These are phyloP conservation scores for Solidago caesia DNA, from an alignment of 129 eudicot genomes.

Conservation along the genomic window DNA sequence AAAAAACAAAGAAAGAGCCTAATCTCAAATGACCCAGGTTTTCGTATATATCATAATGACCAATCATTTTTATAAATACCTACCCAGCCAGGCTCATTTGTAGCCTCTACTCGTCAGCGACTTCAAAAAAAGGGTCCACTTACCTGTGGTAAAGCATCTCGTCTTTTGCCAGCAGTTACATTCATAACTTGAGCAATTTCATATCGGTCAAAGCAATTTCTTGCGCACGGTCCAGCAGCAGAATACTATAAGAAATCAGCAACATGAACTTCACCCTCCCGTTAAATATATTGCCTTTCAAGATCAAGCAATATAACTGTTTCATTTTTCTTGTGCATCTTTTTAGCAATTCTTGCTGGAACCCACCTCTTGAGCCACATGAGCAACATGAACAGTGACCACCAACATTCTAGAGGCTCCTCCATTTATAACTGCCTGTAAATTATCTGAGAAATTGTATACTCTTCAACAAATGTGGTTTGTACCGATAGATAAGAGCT, in stretches of 20 bases:
- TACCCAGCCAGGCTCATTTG: not conserved
- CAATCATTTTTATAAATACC: not conserved
- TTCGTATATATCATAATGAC: not conserved
- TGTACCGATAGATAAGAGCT: slow-evolving; percentile 87
- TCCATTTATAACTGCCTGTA: slow-evolving; percentile 60
- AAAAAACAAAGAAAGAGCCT: not conserved
- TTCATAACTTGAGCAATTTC: slow-evolving; percentile 98
- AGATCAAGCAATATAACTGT: slow-evolving; percentile 85
- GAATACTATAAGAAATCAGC: slow-evolving; percentile 99
- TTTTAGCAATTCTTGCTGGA: slow-evolving; percentile 88
- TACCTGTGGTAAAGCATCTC: slow-evolving; percentile 99
- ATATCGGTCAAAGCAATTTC: slow-evolving; percentile 98
- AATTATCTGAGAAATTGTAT: slow-evolving; percentile 80
- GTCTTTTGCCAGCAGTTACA: slow-evolving; percentile 79
- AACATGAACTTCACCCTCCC: slow-evolving; percentile 94
- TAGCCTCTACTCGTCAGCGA: not conserved
- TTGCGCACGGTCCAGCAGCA: slow-evolving; percentile 88
- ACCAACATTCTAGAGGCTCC: slow-evolving; percentile 75
- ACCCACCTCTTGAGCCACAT: slow-evolving; percentile 90
- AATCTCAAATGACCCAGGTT: not conserved
- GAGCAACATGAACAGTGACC: slow-evolving; percentile 81
- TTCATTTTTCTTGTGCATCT: slow-evolving; percentile 90
- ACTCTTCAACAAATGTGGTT: slow-evolving; percentile 85
- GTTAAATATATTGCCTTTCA: slow-evolving; percentile 81
- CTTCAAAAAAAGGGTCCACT: slow-evolving; percentile 18